Conservation (phyloP, 2,329 filamentous ascomycete species). For the Neofusicoccum cordaticola region DNA sequence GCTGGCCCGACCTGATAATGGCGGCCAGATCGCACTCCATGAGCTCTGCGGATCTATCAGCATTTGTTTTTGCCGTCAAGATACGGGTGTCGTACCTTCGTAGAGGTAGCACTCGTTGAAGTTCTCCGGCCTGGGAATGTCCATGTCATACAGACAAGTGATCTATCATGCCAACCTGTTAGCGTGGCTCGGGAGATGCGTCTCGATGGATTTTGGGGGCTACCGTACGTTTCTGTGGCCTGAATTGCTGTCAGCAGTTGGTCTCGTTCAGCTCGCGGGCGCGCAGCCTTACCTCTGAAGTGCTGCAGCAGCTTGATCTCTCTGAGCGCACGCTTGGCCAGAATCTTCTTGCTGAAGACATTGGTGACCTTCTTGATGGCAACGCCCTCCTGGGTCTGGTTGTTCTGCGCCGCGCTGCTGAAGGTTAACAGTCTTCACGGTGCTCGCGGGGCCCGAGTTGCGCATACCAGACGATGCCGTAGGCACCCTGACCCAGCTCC, state of each 20-base stretch:
- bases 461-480: slow-evolving; percentile 93
- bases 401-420: slow-evolving; percentile 83
- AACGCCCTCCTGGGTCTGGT: slow-evolving; percentile 85
- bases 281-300: slow-evolving; percentile 61
- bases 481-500: slow-evolving; percentile 95
- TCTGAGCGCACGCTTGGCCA: slow-evolving; percentile 93
- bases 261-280: slow-evolving; percentile 16
- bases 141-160: slow-evolving; percentile 99
- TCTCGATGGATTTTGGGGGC: slow-evolving; percentile 18
- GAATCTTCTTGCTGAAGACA: slow-evolving; percentile 99
- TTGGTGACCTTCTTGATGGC: slow-evolving; percentile 99
- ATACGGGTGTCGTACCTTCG: slow-evolving; percentile 62
- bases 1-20: slow-evolving; percentile 95
- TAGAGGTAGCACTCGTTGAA: slow-evolving; percentile 99
- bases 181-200: slow-evolving; percentile 57
- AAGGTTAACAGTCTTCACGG: slow-evolving; percentile 23
- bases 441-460: slow-evolving; percentile 7
- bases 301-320: slow-evolving; percentile 99
- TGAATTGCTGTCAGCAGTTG: slow-evolving; percentile 27
- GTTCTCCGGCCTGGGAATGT: slow-evolving; percentile 93
- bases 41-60: slow-evolving; percentile 63
- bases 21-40: slow-evolving; percentile 99
- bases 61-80: background rate
- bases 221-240: slow-evolving; percentile 47
- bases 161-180: slow-evolving; percentile 58